These are phyloP conservation scores for Protomyces lactucae-debilis DNA, from an alignment of 1,139 yeast genomes.

Conservation along the genomic window DNA sequence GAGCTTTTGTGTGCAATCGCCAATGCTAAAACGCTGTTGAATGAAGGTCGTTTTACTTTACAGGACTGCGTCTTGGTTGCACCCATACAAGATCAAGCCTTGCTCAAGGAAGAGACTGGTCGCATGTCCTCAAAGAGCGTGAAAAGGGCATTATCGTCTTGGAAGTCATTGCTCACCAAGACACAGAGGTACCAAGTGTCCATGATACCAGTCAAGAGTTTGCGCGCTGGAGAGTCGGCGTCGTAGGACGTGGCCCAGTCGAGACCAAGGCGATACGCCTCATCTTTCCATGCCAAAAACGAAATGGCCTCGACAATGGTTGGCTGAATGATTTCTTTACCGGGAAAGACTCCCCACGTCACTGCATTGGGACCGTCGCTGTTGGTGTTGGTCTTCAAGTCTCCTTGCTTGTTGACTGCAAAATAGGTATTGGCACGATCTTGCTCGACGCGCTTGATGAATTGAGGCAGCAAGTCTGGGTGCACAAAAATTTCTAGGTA, in stretches of 20 bases:
- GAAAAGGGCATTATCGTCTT: constrained; percentile 16
- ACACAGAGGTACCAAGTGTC: constrained; percentile 70
- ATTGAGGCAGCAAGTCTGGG: constrained; percentile 46
- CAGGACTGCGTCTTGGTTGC: neutral
- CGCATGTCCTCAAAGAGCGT: constrained; percentile 16
- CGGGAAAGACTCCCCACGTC: constrained; percentile 97
- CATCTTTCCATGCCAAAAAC: constrained; percentile 95
- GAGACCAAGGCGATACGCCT: constrained; percentile 71
- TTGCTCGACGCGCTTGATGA: constrained; percentile 45
- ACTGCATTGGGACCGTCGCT: constrained; percentile 81
- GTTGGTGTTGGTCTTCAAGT: constrained; percentile 59
- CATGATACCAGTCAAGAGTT: constrained; percentile 50
- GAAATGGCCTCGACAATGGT: constrained; percentile 87
- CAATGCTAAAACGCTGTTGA: neutral
- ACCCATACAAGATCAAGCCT: neutral
- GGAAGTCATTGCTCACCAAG: constrained; percentile 80
- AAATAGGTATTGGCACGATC: constrained; percentile 63
- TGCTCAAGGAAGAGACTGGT: neutral
- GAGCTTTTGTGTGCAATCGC: neutral
- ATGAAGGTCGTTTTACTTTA: neutral
- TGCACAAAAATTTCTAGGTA: constrained; percentile 80
- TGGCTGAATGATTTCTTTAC: constrained; percentile 84
- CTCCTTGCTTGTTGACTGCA: constrained; percentile 59
- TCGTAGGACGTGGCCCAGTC: constrained; percentile 64
- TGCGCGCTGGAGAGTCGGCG: constrained; percentile 39